These are phyloP conservation scores for Panaeolus papilionaceus DNA, from an alignment of 768 basidiomycete genomes.

Conservation along the genomic window DNA sequence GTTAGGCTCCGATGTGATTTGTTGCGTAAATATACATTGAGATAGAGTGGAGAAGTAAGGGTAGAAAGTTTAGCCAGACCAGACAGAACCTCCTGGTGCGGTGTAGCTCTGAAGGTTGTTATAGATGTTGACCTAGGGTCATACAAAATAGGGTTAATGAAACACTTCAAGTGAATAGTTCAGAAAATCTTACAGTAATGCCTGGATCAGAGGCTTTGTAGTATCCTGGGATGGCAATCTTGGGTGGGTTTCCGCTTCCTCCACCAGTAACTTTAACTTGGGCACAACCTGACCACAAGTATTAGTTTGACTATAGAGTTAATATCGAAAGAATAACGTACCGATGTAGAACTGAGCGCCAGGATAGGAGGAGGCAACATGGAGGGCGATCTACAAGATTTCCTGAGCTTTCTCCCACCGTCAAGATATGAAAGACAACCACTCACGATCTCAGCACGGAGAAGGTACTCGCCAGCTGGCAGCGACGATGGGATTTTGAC, in stretches of 20 bases:
- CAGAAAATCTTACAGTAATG: constrained; percentile 43
- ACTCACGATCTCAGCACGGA: constrained; percentile 55
- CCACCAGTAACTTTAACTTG: constrained; percentile 54
- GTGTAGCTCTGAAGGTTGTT: constrained; percentile 63
- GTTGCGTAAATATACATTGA: not conserved
- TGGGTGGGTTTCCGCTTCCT: constrained; percentile 53
- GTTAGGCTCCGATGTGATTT: not conserved
- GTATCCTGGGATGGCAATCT: constrained; percentile 53
- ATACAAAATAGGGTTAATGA: not conserved
- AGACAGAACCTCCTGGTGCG: constrained; percentile 44
- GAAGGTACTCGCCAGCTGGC: constrained; percentile 56
- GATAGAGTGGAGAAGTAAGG: not conserved
- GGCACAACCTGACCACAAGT: constrained; percentile 44
- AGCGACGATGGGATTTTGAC: constrained; percentile 52
- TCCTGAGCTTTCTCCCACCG: not conserved
- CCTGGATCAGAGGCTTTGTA: constrained; percentile 56
- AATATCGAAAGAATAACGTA: constrained; percentile 16
- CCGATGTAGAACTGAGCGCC: constrained; percentile 59
- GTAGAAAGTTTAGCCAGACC: constrained; percentile 40
- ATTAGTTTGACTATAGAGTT: not conserved
- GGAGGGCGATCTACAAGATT: constrained; percentile 35
- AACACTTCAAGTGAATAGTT: not conserved
- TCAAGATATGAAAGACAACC: not conserved
- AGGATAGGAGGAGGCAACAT: constrained; percentile 50
- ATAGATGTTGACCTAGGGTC: constrained; percentile 53